Percentiles rank a stretch among this genome's conserved stretches.
phyloP scores from a whole-genome alignment of 495 filamentous ascomycete species.

The Beverwykella pulmonaria region DNA sequence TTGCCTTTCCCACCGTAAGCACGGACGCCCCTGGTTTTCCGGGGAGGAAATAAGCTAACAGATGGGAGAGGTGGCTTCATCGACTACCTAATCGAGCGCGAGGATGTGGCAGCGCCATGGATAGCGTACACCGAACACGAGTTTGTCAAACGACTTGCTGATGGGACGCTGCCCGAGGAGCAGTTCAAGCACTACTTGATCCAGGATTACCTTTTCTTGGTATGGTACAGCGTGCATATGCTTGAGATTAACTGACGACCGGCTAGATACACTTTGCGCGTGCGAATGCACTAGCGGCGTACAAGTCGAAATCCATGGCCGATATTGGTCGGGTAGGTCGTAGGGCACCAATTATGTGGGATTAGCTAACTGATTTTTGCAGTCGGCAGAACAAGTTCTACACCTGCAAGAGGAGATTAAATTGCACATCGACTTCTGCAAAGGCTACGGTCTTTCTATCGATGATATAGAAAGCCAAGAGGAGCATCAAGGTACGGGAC shows the following conservation, averaged over 20 bases:
- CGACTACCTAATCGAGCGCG: constrained; percentile 77
- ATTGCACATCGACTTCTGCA: constrained; percentile 79
- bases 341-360: no score
- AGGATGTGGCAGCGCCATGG: constrained; percentile 74
- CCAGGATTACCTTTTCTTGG: constrained; percentile 88
- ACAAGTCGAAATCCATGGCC: constrained; percentile 74
- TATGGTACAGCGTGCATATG: constrained; percentile 44
- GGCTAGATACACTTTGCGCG: constrained; percentile 78
- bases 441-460: constrained; percentile 74
- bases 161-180: constrained; percentile 69
- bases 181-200: constrained; percentile 83
- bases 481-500: constrained; percentile 68
- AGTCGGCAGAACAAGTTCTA: constrained; percentile 71
- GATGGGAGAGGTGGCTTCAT: constrained; percentile 70
- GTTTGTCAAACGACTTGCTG: constrained; percentile 75
- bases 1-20: constrained; percentile 83
- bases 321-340: constrained; percentile 64
- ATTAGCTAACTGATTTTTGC: constrained; percentile 25
- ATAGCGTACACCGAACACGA: constrained; percentile 72
- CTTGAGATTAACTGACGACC: constrained; percentile 11
- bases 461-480: constrained; percentile 71
- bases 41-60: constrained; percentile 2
- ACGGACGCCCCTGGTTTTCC: background rate
- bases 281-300: constrained; percentile 78
- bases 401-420: constrained; percentile 79